Base-by-base conservation (phyloP, 2,329 filamentous ascomycete genomes). In the Fusarium sp. region DNA sequence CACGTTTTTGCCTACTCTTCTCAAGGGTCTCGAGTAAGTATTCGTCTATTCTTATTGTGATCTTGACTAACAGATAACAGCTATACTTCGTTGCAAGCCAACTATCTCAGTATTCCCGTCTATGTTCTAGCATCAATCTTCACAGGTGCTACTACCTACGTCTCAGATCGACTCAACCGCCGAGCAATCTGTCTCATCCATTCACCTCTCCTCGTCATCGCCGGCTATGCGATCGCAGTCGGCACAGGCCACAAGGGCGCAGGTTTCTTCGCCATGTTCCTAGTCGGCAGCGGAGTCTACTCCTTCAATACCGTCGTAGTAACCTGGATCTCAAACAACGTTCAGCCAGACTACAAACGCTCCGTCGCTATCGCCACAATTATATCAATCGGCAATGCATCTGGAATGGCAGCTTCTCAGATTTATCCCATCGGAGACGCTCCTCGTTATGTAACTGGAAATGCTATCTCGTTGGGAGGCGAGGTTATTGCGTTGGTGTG, bases 361-460 rank as follows among this genome's bases (percentile, higher is more conserved):
- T 83, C 84, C 0, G 79, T 84, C 0, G 83, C 80, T 6, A 80
- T 86, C 13, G 83, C 83, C 0, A 73, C 83, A 29, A 80, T 84
- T 12, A 81, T 83, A 53, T 84, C 83, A 0, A 78, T 86, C 1
- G 84, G 80, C 2, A 86, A 86, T 32, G 81, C 79, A 3, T 83
- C 83, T 0, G 84, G 84, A 13, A 81, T 86, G 11, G 82, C 83
- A 2, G 81, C 83, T 0, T 83, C 83, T 0, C 84, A 85, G 63
- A 79, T 86, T 0, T 86, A 81, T 58, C 75, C 76, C 2, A 57
- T 62, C 8, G 18, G 42, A 2, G 67, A 74, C 14, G 59, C 67
- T 3, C 72, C 72, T 6, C 51, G 78, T 4, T 79, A 79, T 29
- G 67, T 79, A 24, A 74, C 58, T 40, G 78, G 78, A 1, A 73